Base-by-base conservation (phyloP, 495 filamentous ascomycete species). In the Aspergillus asperescens region DNA sequence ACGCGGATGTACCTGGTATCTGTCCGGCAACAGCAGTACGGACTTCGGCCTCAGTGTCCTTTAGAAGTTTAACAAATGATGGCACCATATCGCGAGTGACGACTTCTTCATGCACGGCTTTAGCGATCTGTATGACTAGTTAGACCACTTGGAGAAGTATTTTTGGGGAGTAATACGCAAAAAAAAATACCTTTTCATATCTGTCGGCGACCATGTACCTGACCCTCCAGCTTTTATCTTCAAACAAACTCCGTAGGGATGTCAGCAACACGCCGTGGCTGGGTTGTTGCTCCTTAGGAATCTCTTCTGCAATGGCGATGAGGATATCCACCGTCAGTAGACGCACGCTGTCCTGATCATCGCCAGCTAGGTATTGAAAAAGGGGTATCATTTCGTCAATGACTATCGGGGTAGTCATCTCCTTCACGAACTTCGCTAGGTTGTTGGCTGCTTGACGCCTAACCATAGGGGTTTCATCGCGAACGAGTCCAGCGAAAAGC, bases 391-490 rank as follows among this genome's bases (percentile, higher is more conserved):
- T 96, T 72, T 98, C 93, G 27, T 95, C 88, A 57, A 97, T 90
- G 54, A 97, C 87, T 59, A 96, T 83, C 44, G 83, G 76, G 22
- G 90, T 80, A 16, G 90, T 82, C 90, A 96, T 94, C 64, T 88
- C 88, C 75, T 94, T 95, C 53, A 97, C 89, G 56, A 98, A 97
- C 67, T 96, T 98, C 52, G 91, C 88, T 58, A 98, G 76, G 74
- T 97, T 90, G 71, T 90, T 96, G 27, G 93, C 93, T 20, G 93
- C 85, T 70, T 95, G 89, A 77, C 93, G 86, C 68, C 93, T 84
- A 55, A 98, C 93, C 93, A 98, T 98, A 10, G 93, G 93, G 9
- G 93, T 97, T 63, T 98, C 93, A 70, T 98, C 93, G 70, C 96
- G 92, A 59, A 97, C 94, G 31, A 98, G 80, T 53, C 86, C 83